Conservation (phyloP, 148 eudicot species). For the Bassia scoparia region DNA sequence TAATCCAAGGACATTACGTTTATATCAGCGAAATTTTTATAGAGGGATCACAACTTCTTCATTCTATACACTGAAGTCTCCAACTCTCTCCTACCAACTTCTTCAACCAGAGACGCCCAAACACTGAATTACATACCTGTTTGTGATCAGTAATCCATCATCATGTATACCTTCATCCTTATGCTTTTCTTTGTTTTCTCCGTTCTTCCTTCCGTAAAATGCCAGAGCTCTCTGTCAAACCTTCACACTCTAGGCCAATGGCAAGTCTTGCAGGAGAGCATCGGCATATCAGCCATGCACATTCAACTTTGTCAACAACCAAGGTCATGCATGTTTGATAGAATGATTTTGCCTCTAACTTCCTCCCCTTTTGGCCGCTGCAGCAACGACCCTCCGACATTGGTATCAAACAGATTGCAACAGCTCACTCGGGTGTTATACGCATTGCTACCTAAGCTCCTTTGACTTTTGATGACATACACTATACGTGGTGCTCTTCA, state of each 20-base stretch:
- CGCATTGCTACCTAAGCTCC: conserved; percentile 44
- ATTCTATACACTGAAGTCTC: conserved; percentile 18
- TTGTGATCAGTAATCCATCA: conserved; percentile 10
- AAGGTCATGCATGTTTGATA: conserved; percentile 68
- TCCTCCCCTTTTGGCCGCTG: conserved; percentile 56
- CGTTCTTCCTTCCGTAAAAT: conserved; percentile 4
- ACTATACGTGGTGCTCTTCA: conserved; percentile 91
- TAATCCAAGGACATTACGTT: conserved; percentile 16
- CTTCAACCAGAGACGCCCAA: conserved; percentile 24
- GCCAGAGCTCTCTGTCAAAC: conserved; percentile 23
- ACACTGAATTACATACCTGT: conserved; percentile 10
- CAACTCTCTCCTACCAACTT: conserved; percentile 26
- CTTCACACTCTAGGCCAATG: conserved; percentile 46
- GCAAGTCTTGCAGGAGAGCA: conserved; percentile 50
- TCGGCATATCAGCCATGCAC: conserved; percentile 87
- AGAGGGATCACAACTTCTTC: conserved; percentile 30
- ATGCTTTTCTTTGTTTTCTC: conserved; percentile 11
- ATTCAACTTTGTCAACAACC: conserved; percentile 72
- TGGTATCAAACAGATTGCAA: conserved; percentile 50
- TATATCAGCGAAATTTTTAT: neutral
- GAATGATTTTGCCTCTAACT: conserved; percentile 63
- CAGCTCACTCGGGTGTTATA: conserved; percentile 67
- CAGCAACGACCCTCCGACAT: conserved; percentile 50
- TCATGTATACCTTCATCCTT: conserved; percentile 28
- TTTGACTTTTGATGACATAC: conserved; percentile 47